phyloP scores from a whole-genome alignment of 1,284 basidiomycete genomes.

The Papiliotrema fonsecae region DNA sequence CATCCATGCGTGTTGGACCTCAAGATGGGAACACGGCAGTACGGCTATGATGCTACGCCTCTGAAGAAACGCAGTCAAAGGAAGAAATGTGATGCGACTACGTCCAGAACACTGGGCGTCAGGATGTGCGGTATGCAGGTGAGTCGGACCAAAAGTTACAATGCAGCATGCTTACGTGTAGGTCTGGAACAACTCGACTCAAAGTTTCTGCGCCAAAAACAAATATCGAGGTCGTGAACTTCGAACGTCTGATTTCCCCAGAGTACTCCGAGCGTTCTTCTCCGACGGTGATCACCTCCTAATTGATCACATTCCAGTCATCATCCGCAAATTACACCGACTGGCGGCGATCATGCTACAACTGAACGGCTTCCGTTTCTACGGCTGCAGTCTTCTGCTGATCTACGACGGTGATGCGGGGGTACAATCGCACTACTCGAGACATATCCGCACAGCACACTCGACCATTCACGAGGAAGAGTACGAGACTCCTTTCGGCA shows the following conservation, averaged over 20 bases:
- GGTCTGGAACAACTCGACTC: constrained; percentile 83
- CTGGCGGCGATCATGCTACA: constrained; percentile 84
- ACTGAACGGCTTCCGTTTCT: constrained; percentile 91
- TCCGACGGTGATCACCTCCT: constrained; percentile 77
- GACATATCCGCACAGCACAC: constrained; percentile 8
- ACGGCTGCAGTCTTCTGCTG: constrained; percentile 92
- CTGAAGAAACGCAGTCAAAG: constrained; percentile 96
- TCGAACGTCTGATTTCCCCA: constrained; percentile 75
- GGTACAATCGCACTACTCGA: constrained; percentile 59
- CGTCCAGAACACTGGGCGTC: constrained; percentile 82
- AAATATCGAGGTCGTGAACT: constrained; percentile 95
- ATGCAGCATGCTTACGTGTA: constrained; percentile 38
- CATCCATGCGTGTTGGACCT: constrained; percentile 94
- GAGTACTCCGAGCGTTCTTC: constrained; percentile 77
- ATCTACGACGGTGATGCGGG: constrained; percentile 96
- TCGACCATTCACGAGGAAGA: background rate
- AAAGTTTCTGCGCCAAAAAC: constrained; percentile 86
- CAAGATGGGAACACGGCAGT: constrained; percentile 99
- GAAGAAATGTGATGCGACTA: constrained; percentile 96
- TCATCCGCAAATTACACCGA: constrained; percentile 89
- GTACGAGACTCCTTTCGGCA: constrained; percentile 13
- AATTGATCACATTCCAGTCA: constrained; percentile 83
- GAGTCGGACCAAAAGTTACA: constrained; percentile 34
- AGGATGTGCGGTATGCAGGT: constrained; percentile 99
- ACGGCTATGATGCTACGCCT: constrained; percentile 89